Conservation (phyloP, 768 basidiomycete species). For the Lepiota venenata region DNA sequence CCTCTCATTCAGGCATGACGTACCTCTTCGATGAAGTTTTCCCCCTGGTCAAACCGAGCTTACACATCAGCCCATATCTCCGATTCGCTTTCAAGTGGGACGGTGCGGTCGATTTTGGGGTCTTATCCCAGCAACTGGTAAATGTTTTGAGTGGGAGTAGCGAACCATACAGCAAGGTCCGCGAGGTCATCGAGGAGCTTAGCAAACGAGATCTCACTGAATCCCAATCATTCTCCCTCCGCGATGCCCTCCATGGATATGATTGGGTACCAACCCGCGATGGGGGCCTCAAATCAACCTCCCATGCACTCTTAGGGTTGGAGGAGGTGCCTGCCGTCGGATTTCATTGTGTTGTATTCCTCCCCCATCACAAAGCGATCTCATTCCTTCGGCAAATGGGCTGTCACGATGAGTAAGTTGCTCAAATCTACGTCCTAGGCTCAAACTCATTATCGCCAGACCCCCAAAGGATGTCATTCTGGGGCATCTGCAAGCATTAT, state of each 20-base stretch:
- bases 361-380: constrained; percentile 14
- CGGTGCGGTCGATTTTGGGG: constrained; percentile 24
- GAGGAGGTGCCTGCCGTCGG: constrained; percentile 20
- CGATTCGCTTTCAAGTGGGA: constrained; percentile 36
- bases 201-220: constrained; percentile 19
- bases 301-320: constrained; percentile 20
- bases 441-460: constrained; percentile 16
- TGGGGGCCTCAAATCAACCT: constrained; percentile 14
- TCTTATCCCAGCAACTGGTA: constrained; percentile 32
- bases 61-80: constrained; percentile 25
- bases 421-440: not conserved
- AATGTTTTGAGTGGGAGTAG: constrained; percentile 15
- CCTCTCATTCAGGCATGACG: constrained; percentile 14
- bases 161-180: constrained; percentile 14
- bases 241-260: constrained; percentile 12
- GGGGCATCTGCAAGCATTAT: constrained; percentile 18
- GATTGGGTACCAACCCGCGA: constrained; percentile 33
- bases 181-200: constrained; percentile 28
- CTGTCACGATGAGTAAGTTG: constrained; percentile 33
- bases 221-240: constrained; percentile 16
- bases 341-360: constrained; percentile 22
- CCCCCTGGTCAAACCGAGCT: constrained; percentile 22
- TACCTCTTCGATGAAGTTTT: constrained; percentile 40
- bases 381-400: constrained; percentile 31
- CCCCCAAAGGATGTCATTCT: constrained; percentile 27